phyloP scores from a whole-genome alignment of 2,329 filamentous ascomycete genomes.

The Thermochaetoides dissita region DNA sequence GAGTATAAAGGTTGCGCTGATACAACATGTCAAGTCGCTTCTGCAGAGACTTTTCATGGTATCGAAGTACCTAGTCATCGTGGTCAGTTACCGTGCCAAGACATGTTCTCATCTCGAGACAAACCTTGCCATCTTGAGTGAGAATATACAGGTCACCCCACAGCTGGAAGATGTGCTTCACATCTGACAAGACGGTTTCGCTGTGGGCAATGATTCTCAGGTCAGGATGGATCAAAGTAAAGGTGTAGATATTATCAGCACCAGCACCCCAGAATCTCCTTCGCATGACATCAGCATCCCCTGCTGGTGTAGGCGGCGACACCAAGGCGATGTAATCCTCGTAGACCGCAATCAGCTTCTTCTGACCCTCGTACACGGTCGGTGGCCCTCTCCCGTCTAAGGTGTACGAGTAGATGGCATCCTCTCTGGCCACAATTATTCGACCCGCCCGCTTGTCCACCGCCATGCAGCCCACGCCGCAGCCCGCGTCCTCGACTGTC shows the following conservation, averaged over 20 bases:
- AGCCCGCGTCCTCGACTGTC: constrained; percentile 78
- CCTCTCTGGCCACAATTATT: constrained; percentile 81
- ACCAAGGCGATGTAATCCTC: constrained; percentile 78
- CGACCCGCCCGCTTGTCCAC: constrained; percentile 67
- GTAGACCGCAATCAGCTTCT: constrained; percentile 66
- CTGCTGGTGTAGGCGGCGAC: constrained; percentile 54
- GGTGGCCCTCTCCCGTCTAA: constrained; percentile 73
- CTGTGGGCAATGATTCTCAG: constrained; percentile 81
- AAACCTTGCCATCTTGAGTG: constrained; percentile 72
- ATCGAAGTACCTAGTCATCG: constrained; percentile 51
- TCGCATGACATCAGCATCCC: constrained; percentile 45
- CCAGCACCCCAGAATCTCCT: constrained; percentile 59
- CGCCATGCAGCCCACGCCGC: constrained; percentile 89
- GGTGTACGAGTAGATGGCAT: constrained; percentile 90
- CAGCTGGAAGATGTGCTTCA: constrained; percentile 67
- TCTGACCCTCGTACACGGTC: constrained; percentile 81
- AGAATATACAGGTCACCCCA: constrained; percentile 91
- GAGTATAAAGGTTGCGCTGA: constrained; percentile 78
- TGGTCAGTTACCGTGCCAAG: constrained; percentile 11
- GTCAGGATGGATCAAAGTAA: constrained; percentile 84
- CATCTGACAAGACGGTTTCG: constrained; percentile 67
- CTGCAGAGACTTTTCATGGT: constrained; percentile 79
- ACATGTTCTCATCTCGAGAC: constrained; percentile 4
- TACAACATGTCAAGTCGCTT: constrained; percentile 90
- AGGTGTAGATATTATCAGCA: constrained; percentile 71